Conservation (phyloP, 257 asterid genomes). For the Prunella vulgaris region DNA sequence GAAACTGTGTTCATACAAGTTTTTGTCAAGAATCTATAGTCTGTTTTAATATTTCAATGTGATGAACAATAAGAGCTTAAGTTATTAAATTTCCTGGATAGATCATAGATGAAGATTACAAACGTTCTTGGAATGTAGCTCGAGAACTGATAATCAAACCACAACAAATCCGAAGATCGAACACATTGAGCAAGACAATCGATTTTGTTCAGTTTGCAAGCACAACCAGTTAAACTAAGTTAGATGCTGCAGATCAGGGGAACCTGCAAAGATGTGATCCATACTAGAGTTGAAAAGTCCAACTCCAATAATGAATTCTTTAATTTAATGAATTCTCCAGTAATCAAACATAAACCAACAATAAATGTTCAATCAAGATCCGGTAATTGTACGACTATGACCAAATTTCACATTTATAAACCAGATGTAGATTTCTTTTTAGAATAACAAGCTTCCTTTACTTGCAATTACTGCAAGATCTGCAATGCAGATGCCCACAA, state of each 20-base stretch:
- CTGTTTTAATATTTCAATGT: background rate
- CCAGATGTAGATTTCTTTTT: background rate
- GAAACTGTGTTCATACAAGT: too few relatives aligned
- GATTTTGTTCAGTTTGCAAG: too few relatives aligned
- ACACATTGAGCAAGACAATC: background rate
- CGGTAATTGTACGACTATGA: background rate
- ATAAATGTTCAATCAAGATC: background rate
- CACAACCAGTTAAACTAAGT: background rate
- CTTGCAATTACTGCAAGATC: constrained; percentile 9
- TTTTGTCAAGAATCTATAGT: too few relatives aligned
- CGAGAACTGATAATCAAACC: background rate
- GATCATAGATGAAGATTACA: background rate
- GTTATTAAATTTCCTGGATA: background rate
- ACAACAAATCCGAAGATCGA: background rate
- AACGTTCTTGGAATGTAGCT: too few relatives aligned
- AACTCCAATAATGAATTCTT: background rate
- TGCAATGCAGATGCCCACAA: background rate
- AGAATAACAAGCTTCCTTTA: too few relatives aligned
- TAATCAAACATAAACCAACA: background rate
- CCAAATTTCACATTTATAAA: background rate
- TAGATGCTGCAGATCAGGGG: background rate
- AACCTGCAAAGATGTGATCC: background rate
- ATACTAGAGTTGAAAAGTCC: background rate
- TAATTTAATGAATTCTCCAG: background rate
- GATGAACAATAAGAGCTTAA: background rate